Conservation (phyloP, 345 rosid genomes). For the Acer yangbiense region DNA sequence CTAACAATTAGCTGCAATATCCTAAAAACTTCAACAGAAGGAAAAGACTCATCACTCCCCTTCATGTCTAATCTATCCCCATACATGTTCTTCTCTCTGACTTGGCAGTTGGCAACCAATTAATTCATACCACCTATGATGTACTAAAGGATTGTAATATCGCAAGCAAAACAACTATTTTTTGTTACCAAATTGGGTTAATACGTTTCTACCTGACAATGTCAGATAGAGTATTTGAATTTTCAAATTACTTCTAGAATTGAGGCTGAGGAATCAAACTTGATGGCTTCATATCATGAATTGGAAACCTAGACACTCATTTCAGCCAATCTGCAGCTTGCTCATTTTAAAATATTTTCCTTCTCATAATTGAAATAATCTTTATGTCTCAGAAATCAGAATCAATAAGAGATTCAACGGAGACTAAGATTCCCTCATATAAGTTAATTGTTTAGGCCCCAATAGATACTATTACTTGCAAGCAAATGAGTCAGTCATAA, state of each 20-base stretch:
- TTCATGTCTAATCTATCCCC: neutral
- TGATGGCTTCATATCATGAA: neutral
- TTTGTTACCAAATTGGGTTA: neutral
- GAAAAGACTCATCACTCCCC: neutral
- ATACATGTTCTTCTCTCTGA: neutral
- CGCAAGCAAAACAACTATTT: neutral
- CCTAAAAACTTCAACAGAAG: too few relatives aligned
- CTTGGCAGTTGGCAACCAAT: neutral
- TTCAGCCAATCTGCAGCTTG: neutral
- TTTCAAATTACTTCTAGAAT: neutral
- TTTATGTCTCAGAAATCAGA: conserved; percentile 2
- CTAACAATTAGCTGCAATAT: too few relatives aligned
- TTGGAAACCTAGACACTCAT: neutral
- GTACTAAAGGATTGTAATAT: neutral
- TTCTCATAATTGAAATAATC: neutral
- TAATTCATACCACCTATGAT: neutral
- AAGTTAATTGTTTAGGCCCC: neutral
- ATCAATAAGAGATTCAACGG: neutral
- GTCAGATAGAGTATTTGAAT: neutral
- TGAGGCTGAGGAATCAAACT: neutral
- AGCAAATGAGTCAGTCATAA: neutral
- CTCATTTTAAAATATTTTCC: neutral
- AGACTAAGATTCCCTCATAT: neutral
- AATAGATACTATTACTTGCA: neutral
- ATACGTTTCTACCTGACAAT: neutral